phyloP scores from a whole-genome alignment of 1,284 basidiomycete genomes.

The Pseudozyma sp. region DNA sequence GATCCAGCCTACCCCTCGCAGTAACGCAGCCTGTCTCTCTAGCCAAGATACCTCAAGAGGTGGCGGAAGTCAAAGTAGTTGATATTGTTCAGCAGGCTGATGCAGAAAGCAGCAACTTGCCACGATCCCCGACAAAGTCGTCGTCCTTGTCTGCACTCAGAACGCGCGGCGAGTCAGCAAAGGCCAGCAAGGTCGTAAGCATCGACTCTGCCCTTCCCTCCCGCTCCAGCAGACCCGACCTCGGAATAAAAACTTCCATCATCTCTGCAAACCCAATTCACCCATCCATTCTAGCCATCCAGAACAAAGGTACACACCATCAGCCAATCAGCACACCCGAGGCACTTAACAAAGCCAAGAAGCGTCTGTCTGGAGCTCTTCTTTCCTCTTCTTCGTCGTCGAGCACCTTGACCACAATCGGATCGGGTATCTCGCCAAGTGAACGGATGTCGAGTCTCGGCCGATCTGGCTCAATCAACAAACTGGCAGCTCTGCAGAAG shows the following conservation, averaged over 20 bases:
- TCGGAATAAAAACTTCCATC: conserved; percentile 40
- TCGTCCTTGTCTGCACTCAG: conserved; percentile 23
- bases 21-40: conserved; percentile 14
- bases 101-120: neutral
- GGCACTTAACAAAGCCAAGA: conserved; percentile 41
- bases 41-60: neutral
- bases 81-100: neutral
- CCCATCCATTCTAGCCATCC: conserved; percentile 32
- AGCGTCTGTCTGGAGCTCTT: conserved; percentile 29
- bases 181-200: conserved; percentile 1
- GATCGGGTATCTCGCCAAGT: conserved; percentile 4
- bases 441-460: conserved; percentile 13
- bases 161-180: conserved; percentile 13
- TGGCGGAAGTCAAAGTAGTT: neutral
- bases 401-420: conserved; percentile 4
- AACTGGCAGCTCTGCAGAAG: conserved; percentile 8
- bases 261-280: conserved; percentile 39
- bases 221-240: conserved; percentile 11
- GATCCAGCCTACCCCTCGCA: conserved; percentile 31
- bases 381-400: conserved; percentile 25
- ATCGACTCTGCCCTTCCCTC: neutral
- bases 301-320: conserved; percentile 10
- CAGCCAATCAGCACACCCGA: conserved; percentile 49
- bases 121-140: conserved; percentile 13
- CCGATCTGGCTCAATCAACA: conserved; percentile 11